Percentiles rank a stretch among this genome's conserved stretches.
Conservation (phyloP, 257 asterid genomes). For the Mitragyna speciosa region DNA sequence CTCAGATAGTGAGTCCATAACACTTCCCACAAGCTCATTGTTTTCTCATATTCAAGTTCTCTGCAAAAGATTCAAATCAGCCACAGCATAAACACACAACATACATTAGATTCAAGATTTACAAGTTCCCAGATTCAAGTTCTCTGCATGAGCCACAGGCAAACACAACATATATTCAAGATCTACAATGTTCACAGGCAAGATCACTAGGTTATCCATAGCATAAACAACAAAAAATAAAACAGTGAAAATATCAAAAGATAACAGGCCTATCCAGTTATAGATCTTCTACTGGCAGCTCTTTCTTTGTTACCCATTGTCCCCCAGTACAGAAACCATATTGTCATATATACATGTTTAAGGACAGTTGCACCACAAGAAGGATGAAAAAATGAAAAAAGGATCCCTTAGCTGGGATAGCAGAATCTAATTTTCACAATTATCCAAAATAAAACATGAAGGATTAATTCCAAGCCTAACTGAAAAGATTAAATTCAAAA, state of each 20-base stretch:
- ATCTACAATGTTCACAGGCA: background rate
- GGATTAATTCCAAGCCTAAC: background rate
- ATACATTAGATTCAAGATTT: background rate
- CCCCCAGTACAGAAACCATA: background rate
- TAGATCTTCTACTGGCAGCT: too few species aligned
- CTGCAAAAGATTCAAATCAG: slow-evolving; percentile 38
- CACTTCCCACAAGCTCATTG: slow-evolving; percentile 90
- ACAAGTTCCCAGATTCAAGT: slow-evolving; percentile 58
- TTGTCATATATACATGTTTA: background rate
- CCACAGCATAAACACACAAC: background rate
- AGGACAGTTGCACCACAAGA: background rate
- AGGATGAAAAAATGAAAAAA: too few species aligned
- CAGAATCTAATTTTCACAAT: background rate
- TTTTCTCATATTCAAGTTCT: slow-evolving; percentile 83
- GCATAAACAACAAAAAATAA: background rate
- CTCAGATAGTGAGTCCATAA: slow-evolving; percentile 86
- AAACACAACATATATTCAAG: background rate
- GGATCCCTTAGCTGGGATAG: background rate
- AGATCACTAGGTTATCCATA: background rate
- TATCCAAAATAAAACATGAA: background rate
- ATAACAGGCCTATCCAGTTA: background rate
- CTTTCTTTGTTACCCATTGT: background rate
- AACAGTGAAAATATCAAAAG: background rate
- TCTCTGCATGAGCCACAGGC: slow-evolving; percentile 53
- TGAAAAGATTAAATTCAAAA: background rate